Conservation (phyloP, 768 basidiomycete species). For the Podaxis carcinomalis region DNA sequence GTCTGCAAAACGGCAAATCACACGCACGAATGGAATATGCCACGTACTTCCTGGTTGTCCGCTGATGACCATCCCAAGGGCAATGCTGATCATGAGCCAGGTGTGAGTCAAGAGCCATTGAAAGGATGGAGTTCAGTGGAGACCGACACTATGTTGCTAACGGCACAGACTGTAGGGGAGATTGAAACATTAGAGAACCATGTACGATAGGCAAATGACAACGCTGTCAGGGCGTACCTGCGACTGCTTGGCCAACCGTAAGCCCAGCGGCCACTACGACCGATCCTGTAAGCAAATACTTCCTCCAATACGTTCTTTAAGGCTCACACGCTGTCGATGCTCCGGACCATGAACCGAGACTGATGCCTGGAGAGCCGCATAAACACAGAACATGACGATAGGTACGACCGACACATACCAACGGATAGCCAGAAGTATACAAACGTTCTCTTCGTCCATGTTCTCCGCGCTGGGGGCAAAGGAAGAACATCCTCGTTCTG, state of each 20-base stretch:
- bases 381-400: not conserved
- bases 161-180: not conserved
- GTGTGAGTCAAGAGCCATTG: not conserved
- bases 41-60: slow-evolving; percentile 1
- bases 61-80: slow-evolving; percentile 1
- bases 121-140: not conserved
- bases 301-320: not conserved
- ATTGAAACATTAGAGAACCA: not conserved
- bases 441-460: slow-evolving; percentile 4
- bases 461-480: not conserved
- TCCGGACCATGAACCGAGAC: slow-evolving; percentile 1
- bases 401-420: not conserved
- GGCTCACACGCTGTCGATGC: slow-evolving; percentile 1
- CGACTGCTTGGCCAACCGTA: slow-evolving; percentile 3
- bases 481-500: slow-evolving; percentile 7
- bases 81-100: not conserved
- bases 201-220: not conserved
- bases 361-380: not conserved
- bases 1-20: no score
- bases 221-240: not conserved
- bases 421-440: slow-evolving; percentile 6
- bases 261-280: slow-evolving; percentile 1
- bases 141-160: slow-evolving; percentile 3
- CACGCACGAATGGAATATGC: slow-evolving; percentile 6
- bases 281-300: not conserved